A percentile compares a stretch with the other conserved stretches of the same genome.
phyloP scores from a whole-genome alignment of 768 basidiomycete genomes.

The Suillus plorans region DNA sequence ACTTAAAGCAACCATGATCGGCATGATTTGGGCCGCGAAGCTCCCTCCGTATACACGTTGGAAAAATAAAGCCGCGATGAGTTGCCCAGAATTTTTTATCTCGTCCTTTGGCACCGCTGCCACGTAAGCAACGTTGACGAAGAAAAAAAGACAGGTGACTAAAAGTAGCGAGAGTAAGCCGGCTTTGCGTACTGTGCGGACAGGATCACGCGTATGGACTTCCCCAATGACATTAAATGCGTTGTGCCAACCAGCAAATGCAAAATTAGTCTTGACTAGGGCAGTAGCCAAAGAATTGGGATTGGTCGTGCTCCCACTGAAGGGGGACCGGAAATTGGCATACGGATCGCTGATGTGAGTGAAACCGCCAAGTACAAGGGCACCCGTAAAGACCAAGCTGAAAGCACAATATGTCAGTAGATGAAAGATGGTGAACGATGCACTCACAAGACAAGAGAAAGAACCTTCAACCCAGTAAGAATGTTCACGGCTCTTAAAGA shows the following conservation, averaged over 20 bases:
- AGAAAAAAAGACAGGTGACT: slow-evolving; percentile 46
- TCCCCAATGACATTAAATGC: slow-evolving; percentile 49
- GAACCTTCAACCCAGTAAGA: slow-evolving; percentile 23
- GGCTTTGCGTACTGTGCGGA: slow-evolving; percentile 45
- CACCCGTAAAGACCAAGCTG: slow-evolving; percentile 25
- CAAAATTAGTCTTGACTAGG: slow-evolving; percentile 28
- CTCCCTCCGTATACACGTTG: slow-evolving; percentile 45
- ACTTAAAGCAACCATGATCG: slow-evolving; percentile 40
- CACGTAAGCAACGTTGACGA: slow-evolving; percentile 43
- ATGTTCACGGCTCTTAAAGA: slow-evolving; percentile 23
- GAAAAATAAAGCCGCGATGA: slow-evolving; percentile 52
- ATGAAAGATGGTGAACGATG: not conserved
- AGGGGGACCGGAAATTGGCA: slow-evolving; percentile 30
- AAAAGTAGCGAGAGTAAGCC: slow-evolving; percentile 43
- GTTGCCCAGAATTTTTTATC: slow-evolving; percentile 41
- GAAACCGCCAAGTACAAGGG: slow-evolving; percentile 24
- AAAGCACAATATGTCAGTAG: not conserved
- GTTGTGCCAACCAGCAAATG: slow-evolving; percentile 36
- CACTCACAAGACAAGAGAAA: slow-evolving; percentile 20
- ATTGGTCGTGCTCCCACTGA: slow-evolving; percentile 24
- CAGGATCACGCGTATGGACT: slow-evolving; percentile 35
- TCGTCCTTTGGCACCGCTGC: slow-evolving; percentile 42
- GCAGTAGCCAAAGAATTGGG: slow-evolving; percentile 24
- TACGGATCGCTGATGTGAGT: slow-evolving; percentile 26
- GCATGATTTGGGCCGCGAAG: slow-evolving; percentile 34